Base-by-base conservation (phyloP, 2,329 filamentous ascomycete species). In the Epichloe brachyelytri region DNA sequence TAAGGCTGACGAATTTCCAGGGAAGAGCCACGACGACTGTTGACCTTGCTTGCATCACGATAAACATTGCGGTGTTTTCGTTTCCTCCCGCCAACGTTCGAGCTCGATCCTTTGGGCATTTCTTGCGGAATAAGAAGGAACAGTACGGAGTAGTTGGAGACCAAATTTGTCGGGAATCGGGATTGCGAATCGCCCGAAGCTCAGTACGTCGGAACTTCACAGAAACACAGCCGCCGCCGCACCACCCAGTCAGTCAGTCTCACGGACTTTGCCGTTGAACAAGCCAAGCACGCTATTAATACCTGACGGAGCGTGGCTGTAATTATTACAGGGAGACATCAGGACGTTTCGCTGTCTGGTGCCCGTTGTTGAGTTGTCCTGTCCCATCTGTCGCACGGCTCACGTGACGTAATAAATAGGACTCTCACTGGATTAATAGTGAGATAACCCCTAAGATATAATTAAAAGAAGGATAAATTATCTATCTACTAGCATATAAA, bases 1-100 rank as follows among this genome's bases (percentile, higher is more conserved):
- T 22, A 58, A 52, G 56, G 56, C 56, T 58, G 55, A 56, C 56
- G 54, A 58, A 57, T 53, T 30, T 53, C 37, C 33, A 46, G 52
- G 46, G 50, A 46, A 38, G n/a, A 26, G 51, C 51, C 51, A 43
- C 55, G 55, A 52, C 51, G 39, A 19, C 43, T 22, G 14, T 17
- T 33, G 22, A 39, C 15, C 11, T 5, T 36, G 22, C 36, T 26
- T n/a, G n/a, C 36, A 11, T 40, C 17, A 26, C 14, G 15, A 17
- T 45, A 15, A 34, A 30, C 8, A 30, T 30, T 30, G 8, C 2
- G 26, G 26, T 30, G 7, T 30, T 30, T 30, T 30, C 8, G 26
- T 30, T 30, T 30, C 26, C 26, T 30, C 3, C 7, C 2, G 26
- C 26, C 26, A 30, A 30, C 26, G 8, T 30, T 30, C 8, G 8